Evolutionary conservation across 2,329 filamentous ascomycete genomes (phyloP), one percentile per base, ranked within the genome.

Genomic region (Phaeoacremonium minimum): DNA sequence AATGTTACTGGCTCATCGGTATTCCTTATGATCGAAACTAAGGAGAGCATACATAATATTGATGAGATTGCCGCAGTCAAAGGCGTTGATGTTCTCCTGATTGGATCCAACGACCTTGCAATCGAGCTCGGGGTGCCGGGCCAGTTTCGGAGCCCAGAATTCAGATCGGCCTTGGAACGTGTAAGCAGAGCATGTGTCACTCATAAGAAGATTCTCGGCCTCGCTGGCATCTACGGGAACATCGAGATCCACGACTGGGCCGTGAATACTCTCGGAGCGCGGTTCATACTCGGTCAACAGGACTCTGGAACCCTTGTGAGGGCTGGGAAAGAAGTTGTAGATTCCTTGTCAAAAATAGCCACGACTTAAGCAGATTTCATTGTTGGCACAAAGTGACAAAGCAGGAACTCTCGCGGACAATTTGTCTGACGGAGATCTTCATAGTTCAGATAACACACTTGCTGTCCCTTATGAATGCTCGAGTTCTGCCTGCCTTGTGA

Each of bases 21-120:
- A 1, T 40, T 56, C 4, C 31, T 52, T 8, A 57, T 57, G 52
- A 47, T 56, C 15, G 53, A 57, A 35, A 51, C 42, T 1, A 33
- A 30, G 13, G 50, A 52, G 1, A 44, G 41, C 6, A 32, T 60
- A 3, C 40, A 47, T 1, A 47, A 49, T 1, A 46, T 50, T 0
- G 51, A 59, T 15, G 45, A 46, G 5, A 61, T 61, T 12, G 54
- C 55, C 2, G 49, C 53, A 3, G 49, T 57, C 0, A 37, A 47
- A 2, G 53, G 52, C 2, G 51, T 58, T 0, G 56, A 61, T 26
- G 51, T 56, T 1, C 40, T 61, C 1, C 42, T 60, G 1, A 43
- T 61, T 9, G 58, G 58, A 4, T 52, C 51, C 4, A 54, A 52
- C 15, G 56, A 60, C 29, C 32, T 60, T 9, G 45, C 50, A 1